Base-by-base conservation (phyloP, 805 yeast species). In the Metschnikowia anglica region DNA sequence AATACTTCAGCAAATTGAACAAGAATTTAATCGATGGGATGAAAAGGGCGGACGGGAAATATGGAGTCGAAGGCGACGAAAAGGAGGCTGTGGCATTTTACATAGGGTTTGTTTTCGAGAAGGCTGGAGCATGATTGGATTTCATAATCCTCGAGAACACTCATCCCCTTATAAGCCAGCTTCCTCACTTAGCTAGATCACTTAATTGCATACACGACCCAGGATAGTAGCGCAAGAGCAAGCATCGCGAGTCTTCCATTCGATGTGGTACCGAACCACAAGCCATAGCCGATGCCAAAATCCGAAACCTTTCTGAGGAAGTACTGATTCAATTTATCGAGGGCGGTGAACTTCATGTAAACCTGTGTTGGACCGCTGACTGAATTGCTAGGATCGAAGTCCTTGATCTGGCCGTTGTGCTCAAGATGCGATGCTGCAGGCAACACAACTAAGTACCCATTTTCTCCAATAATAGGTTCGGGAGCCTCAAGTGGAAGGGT, bases 81-180 rank as follows among this genome's bases (percentile, higher is more conserved):
- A 77, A 87, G 43, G 97, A 91, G 59, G 88, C 88, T 0, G 89
- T 89, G 6, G 88, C 86, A n/a, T 85, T 88, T 54, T 90, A 89
- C 60, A 67, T 85, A 25, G 88, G 88, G 1, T 89, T 88, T 68
- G 91, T 83, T 2, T 89, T 90, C 61, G 85, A 83, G 44, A 85
- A 81, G 56, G 67, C 37, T 13, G 45, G 45, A 5, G 44, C 44
- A 8, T 40, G 31, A 32, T 37, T 36, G 6, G 4, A 17, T n/a
- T n/a, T n/a, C n/a, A n/a, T n/a, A n/a, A n/a, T n/a, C n/a, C n/a
- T n/a, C n/a, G n/a, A n/a, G n/a, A n/a, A n/a, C n/a, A n/a, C n/a
- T n/a, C n/a, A n/a, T n/a, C n/a, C n/a, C n/a, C n/a, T 35, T 30
- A n/a, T 9, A 7, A 30, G 7, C 8, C 6, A n/a, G 13, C n/a